phyloP scores from a whole-genome alignment of 2,329 filamentous ascomycete species.

The Samsoniella hepiali region DNA sequence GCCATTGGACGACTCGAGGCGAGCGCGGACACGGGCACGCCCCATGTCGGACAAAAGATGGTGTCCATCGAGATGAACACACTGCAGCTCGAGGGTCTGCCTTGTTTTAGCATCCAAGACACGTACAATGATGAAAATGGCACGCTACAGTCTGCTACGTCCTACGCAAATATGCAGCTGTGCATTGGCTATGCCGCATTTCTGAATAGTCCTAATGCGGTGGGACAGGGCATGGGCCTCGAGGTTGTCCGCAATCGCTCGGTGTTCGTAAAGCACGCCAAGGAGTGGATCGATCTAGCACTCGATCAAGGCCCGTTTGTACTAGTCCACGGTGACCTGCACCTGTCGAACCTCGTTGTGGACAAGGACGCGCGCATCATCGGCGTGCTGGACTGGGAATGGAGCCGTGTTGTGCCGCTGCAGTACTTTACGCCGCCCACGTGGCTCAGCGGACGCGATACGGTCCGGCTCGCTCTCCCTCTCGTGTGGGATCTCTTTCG shows the following conservation, averaged over 20 bases:
- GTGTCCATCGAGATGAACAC: background rate
- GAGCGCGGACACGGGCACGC: background rate
- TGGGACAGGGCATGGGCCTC: background rate
- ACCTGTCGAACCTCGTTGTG: slow-evolving; percentile 19
- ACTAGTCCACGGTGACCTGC: slow-evolving; percentile 21
- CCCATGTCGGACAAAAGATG: background rate
- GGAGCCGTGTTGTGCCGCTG: slow-evolving; percentile 22
- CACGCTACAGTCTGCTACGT: background rate
- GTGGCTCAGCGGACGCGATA: slow-evolving; percentile 13
- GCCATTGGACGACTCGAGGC: background rate
- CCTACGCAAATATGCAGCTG: slow-evolving; percentile 12
- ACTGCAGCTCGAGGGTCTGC: background rate
- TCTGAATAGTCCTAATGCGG: slow-evolving; percentile 6
- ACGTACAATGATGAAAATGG: background rate
- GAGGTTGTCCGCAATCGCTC: background rate
- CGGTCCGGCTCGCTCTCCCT: background rate
- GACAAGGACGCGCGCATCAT: slow-evolving; percentile 18
- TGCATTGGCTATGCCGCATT: slow-evolving; percentile 19
- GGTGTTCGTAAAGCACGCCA: background rate
- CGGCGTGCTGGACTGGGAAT: slow-evolving; percentile 22
- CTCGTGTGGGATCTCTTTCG: background rate
- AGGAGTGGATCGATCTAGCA: slow-evolving; percentile 16
- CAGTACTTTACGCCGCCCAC: slow-evolving; percentile 20
- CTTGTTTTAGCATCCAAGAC: background rate
- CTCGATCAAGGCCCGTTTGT: slow-evolving; percentile 20